Base-by-base conservation (phyloP, 176 grass and related monocot genomes). In the Oryza coarctata region DNA sequence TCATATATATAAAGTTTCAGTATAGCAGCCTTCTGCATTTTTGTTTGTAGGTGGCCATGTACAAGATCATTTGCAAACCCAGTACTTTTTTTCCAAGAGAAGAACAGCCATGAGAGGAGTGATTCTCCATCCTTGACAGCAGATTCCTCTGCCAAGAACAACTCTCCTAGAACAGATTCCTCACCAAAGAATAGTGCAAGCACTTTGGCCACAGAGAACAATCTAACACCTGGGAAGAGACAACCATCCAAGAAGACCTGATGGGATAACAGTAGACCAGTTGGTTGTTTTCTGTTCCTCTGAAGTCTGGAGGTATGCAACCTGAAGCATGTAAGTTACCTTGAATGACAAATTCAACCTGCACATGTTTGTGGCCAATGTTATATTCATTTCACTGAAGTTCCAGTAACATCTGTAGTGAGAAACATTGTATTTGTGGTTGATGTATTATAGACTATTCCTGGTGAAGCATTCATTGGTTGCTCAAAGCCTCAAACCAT, bases 31-130 rank as follows among this genome's bases (percentile, higher is more conserved):
- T 45, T 82, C 35, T 40, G 5, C 29, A 82, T 83, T 25, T 52
- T 36, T 78, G 39, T 6, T 65, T 14, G 17, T 91, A 94, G 92
- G 76, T 94, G 86, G 86, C 86, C 89, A 57, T 91, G 88, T 77
- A 89, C 86, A 69, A 91, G 89, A 87, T 85, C 89, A 49, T 94
- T 89, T 74, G 71, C 72, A 26, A 75, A 94, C 62, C 80, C 89
- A 69, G 80, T 61, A 34, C 41, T 75, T 55, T 22, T 79, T 87
- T 75, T 81, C 6, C 60, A 6, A 52, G 80, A 89, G 10, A 87
- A 91, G 62, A 78, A 87, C 20, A 91, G 29, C 39, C 23, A 65
- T 50, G 82, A 91, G 68, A 88, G 67, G 65, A 79, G 78, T 12
- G 78, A 71, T 78, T 87, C 83, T 74, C 57, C 80, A 64, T 86